Conservation (phyloP, 768 basidiomycete species). For the Termitomyces eurrhizus region DNA sequence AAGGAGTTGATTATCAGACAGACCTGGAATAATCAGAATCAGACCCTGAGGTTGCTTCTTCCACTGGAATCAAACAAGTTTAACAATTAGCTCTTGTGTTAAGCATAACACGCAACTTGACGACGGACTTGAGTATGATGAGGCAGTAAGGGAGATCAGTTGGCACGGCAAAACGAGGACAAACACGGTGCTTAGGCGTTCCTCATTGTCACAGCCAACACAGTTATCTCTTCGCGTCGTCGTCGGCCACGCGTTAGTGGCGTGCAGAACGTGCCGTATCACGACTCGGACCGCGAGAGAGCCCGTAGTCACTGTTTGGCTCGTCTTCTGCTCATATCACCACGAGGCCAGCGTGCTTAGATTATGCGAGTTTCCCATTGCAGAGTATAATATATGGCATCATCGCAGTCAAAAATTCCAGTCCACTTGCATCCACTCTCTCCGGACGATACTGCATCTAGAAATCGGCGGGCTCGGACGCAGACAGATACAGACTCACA, state of each 20-base stretch:
- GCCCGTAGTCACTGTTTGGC: neutral
- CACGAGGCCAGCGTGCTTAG: conserved; percentile 7
- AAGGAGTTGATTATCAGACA: conserved; percentile 22
- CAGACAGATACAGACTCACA: conserved; percentile 23
- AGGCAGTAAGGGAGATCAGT: neutral
- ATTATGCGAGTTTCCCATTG: conserved; percentile 4
- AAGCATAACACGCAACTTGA: conserved; percentile 9
- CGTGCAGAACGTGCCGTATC: conserved; percentile 7
- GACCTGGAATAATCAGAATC: conserved; percentile 97
- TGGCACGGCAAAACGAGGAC: conserved; percentile 2
- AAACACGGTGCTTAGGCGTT: conserved; percentile 2
- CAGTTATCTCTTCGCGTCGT: neutral
- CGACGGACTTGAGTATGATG: neutral
- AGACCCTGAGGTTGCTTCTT: conserved; percentile 86
- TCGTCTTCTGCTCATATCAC: neutral
- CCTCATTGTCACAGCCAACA: neutral
- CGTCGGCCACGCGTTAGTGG: conserved; percentile 1
- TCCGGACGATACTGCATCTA: conserved; percentile 44
- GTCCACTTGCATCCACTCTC: conserved; percentile 74
- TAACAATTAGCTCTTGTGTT: neutral
- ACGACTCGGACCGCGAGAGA: neutral
- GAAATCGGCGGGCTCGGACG: conserved; percentile 47
- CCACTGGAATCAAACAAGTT: conserved; percentile 44
- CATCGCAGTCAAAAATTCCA: conserved; percentile 45
- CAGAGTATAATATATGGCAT: conserved; percentile 26